Evolutionary conservation across 305 asterid genomes (phyloP), one percentile per base, ranked within the genome.

Genomic region (Rubia peregrina): DNA sequence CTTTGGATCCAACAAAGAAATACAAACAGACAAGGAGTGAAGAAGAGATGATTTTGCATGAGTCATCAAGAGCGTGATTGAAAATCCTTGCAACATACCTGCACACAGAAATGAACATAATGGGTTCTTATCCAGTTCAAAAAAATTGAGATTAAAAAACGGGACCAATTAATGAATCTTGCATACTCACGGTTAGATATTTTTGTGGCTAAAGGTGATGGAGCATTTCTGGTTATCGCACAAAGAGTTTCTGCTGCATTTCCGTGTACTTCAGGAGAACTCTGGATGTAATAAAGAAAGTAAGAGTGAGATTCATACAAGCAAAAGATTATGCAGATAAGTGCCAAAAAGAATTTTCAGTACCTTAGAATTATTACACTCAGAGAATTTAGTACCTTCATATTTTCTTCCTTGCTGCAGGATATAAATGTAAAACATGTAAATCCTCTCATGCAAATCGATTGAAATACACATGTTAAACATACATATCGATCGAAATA

Each of bases 1-100:
- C 83, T 82, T 89, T 5, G 98, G 98, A 83, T 94, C 99, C 93
- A 94, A 80, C 74, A 94, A 78, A 13, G 99, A 91, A 53, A 89
- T 89, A 75, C 98, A 91, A 72, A 93, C 96, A 33, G 96, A 88
- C 72, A 93, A 80, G 2, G 97, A 91, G 75, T 91, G 79, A 66
- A 91, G 88, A 68, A 94, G 99, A 70, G 93, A 83, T 59, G 98
- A 91, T 82, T 81, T 94, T 9, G 97, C 87, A 67, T 80, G 90
- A 83, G 71, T 86, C 92, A 79, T 89, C 95, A 69, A 94, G 96
- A 46, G 90, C 97, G 60, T 89, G 98, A 70, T 75, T 88, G 85
- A 91, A 90, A 80, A 94, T 82, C 87, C 97, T 86, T 55, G 82
- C 89, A 73, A 94, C 95, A 81, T 87, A 94, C 76, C 99, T 94